These are phyloP conservation scores for Xerocomellus amylosporus DNA, from an alignment of 768 basidiomycete genomes.

Conservation along the genomic window DNA sequence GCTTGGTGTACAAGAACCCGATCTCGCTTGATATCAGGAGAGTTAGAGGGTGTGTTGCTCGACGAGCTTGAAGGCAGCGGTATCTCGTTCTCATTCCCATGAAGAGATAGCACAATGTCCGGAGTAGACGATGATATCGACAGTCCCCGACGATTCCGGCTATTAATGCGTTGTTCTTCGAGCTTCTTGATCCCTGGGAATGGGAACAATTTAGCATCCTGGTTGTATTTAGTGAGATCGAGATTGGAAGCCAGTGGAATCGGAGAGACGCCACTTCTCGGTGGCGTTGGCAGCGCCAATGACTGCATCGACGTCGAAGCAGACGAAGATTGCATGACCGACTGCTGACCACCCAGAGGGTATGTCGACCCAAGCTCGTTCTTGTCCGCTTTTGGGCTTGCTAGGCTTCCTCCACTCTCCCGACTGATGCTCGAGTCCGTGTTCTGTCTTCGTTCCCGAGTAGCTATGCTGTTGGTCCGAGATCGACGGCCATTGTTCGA, in stretches of 20 bases:
- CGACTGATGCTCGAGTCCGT: constrained; percentile 72
- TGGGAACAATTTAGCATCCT: constrained; percentile 74
- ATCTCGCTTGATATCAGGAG: constrained; percentile 53
- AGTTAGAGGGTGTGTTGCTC: constrained; percentile 47
- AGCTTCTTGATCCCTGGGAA: constrained; percentile 84
- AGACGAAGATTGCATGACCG: constrained; percentile 59
- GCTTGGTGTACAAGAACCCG: constrained; percentile 64
- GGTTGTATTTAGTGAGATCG: constrained; percentile 69
- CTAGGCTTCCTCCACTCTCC: constrained; percentile 72
- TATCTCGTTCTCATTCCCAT: constrained; percentile 43
- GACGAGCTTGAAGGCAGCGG: constrained; percentile 48
- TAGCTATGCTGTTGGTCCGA: constrained; percentile 71
- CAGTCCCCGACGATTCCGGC: constrained; percentile 52
- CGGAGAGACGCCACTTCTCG: constrained; percentile 66
- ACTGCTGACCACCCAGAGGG: constrained; percentile 50
- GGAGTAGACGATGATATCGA: constrained; percentile 49
- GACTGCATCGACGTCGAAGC: constrained; percentile 64
- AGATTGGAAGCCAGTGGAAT: constrained; percentile 70
- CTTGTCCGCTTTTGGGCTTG: constrained; percentile 59
- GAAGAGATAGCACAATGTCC: constrained; percentile 44
- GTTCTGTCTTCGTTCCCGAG: constrained; percentile 63
- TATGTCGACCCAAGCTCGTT: constrained; percentile 37
- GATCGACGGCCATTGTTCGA: constrained; percentile 73
- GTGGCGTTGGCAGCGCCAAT: constrained; percentile 51
- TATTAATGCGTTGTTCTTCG: constrained; percentile 61